These are phyloP conservation scores for Psilocybe azurescens DNA, from an alignment of 768 basidiomycete species.

Conservation along the genomic window DNA sequence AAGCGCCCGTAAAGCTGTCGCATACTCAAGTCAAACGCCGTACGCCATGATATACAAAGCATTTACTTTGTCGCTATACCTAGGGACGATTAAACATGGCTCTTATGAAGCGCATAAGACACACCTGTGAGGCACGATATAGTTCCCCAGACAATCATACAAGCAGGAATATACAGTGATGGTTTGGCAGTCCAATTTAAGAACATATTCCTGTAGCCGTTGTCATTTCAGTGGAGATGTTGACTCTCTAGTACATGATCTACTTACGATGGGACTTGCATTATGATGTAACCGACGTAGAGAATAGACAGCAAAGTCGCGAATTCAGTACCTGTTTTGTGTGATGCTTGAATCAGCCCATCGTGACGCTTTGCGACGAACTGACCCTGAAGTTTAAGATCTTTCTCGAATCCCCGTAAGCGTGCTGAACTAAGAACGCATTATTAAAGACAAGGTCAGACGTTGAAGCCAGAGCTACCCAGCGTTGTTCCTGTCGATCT, in stretches of 20 bases:
- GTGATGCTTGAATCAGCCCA: background rate
- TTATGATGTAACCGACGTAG: slow-evolving; percentile 76
- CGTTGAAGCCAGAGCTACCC: slow-evolving; percentile 39
- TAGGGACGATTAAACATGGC: slow-evolving; percentile 10
- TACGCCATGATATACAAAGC: slow-evolving; percentile 14
- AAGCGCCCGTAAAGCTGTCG: slow-evolving; percentile 65
- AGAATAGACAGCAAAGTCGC: slow-evolving; percentile 69
- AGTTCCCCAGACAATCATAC: slow-evolving; percentile 76
- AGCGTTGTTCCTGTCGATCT: slow-evolving; percentile 82
- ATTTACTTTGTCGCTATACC: slow-evolving; percentile 45
- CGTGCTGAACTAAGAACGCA: slow-evolving; percentile 61
- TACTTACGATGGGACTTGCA: slow-evolving; percentile 78
- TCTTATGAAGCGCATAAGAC: background rate
- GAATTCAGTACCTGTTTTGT: slow-evolving; percentile 53
- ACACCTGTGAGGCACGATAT: slow-evolving; percentile 59
- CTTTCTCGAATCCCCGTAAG: slow-evolving; percentile 69
- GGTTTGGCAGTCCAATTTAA: slow-evolving; percentile 70
- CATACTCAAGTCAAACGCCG: no score
- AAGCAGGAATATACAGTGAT: slow-evolving; percentile 66
- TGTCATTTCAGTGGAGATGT: background rate
- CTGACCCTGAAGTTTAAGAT: slow-evolving; percentile 58
- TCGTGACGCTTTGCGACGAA: background rate
- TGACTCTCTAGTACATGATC: no score
- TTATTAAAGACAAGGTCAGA: slow-evolving; percentile 1
- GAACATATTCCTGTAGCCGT: slow-evolving; percentile 66